phyloP scores from a whole-genome alignment of 371 early-diverging fungal species.

The Globomyces sp. region DNA sequence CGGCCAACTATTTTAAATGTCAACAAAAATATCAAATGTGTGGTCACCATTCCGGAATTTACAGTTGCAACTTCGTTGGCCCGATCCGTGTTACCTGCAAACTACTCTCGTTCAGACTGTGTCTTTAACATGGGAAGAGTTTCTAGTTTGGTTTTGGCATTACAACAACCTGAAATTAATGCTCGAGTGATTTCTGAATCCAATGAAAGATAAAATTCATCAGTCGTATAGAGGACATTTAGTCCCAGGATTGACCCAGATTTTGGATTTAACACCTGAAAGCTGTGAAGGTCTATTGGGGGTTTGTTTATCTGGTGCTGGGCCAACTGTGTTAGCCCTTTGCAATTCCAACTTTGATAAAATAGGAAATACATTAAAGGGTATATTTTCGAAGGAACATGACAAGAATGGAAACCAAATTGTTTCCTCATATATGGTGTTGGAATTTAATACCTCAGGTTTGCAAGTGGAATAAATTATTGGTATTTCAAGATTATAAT shows the following conservation, averaged over 20 bases:
- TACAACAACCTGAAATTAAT: constrained; percentile 58
- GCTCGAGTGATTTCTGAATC: constrained; percentile 77
- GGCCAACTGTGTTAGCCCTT: constrained; percentile 90
- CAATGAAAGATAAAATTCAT: constrained; percentile 91
- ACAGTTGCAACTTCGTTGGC: constrained; percentile 89
- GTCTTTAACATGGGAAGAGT: constrained; percentile 94
- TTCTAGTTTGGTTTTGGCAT: constrained; percentile 79
- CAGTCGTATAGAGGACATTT: constrained; percentile 90
- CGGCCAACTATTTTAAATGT: constrained; percentile 4
- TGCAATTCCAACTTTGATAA: constrained; percentile 21
- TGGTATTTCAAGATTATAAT: neutral
- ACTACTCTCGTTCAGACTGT: constrained; percentile 75
- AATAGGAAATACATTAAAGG: constrained; percentile 21
- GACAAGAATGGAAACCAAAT: neutral
- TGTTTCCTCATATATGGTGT: neutral
- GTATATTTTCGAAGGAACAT: neutral
- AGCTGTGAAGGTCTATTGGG: constrained; percentile 68
- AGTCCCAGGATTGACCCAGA: constrained; percentile 90
- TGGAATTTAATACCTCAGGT: neutral
- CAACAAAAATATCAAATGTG: constrained; percentile 62
- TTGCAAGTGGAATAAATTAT: neutral
- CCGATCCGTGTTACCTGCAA: constrained; percentile 77
- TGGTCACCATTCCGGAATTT: constrained; percentile 88
- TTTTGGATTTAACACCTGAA: constrained; percentile 72
- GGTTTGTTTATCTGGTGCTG: constrained; percentile 92